A percentile compares a stretch with the other conserved stretches of the same genome.
phyloP scores from a whole-genome alignment of 2,329 filamentous ascomycete genomes.

The Cyphellophora attinorum region DNA sequence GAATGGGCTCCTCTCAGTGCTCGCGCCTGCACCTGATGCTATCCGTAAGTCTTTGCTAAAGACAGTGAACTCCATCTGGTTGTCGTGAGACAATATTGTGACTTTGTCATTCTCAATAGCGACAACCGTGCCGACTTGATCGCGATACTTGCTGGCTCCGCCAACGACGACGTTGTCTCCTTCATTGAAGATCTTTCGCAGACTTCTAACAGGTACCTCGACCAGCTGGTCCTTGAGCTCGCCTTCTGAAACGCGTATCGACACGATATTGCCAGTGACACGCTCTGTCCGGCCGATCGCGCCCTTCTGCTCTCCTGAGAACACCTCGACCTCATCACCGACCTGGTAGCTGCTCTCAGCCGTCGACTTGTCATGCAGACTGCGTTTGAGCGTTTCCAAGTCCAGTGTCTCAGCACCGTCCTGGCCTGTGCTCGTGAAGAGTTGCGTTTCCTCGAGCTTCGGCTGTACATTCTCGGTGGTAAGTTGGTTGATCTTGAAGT shows the following conservation, averaged over 20 bases:
- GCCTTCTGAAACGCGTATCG: slow-evolving; percentile 74
- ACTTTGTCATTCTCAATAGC: slow-evolving; percentile 87
- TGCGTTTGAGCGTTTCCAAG: slow-evolving; percentile 79
- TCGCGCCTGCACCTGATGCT: slow-evolving; percentile 79
- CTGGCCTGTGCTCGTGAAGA: slow-evolving; percentile 77
- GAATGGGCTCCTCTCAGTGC: slow-evolving; percentile 51
- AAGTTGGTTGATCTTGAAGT: slow-evolving; percentile 80
- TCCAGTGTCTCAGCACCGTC: slow-evolving; percentile 93
- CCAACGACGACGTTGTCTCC: slow-evolving; percentile 99
- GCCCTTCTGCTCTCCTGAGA: slow-evolving; percentile 87
- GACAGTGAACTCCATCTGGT: slow-evolving; percentile 86
- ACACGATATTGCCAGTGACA: slow-evolving; percentile 86
- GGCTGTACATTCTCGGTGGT: slow-evolving; percentile 87
- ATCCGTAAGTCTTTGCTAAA: slow-evolving; percentile 96
- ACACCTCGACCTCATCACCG: slow-evolving; percentile 94
- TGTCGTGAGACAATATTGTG: slow-evolving; percentile 86
- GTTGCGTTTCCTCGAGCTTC: slow-evolving; percentile 88
- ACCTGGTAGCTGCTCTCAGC: slow-evolving; percentile 77
- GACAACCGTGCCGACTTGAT: slow-evolving; percentile 95
- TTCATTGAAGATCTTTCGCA: slow-evolving; percentile 84
- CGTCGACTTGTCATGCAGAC: slow-evolving; percentile 67
- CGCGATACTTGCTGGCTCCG: slow-evolving; percentile 84
- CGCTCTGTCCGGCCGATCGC: slow-evolving; percentile 77
- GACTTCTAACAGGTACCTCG: slow-evolving; percentile 81
- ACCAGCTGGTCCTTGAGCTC: slow-evolving; percentile 74